Conservation (phyloP, 2,329 filamentous ascomycete species). For the Neocucurbitaria cava region DNA sequence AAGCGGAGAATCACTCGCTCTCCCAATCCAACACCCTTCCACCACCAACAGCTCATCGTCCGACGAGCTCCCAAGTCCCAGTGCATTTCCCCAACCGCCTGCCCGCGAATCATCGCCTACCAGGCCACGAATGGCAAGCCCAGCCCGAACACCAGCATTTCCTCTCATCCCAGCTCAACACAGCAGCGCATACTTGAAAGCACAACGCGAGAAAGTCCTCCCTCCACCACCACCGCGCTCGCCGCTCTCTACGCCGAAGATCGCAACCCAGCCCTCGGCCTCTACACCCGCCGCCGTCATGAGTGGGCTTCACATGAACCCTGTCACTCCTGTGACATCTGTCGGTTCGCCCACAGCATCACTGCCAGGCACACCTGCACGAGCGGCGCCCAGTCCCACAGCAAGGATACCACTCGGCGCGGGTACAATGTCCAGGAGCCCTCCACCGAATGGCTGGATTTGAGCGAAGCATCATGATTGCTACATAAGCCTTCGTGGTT, state of each 20-base stretch:
- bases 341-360: slow-evolving; percentile 24
- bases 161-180: slow-evolving; percentile 34
- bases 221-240: slow-evolving; percentile 35
- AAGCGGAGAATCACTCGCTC: slow-evolving; percentile 34
- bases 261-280: slow-evolving; percentile 11
- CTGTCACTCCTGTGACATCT: slow-evolving; percentile 34
- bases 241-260: slow-evolving; percentile 10
- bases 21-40: slow-evolving; percentile 41
- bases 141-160: slow-evolving; percentile 33
- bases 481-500: background rate
- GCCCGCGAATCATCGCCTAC: slow-evolving; percentile 25
- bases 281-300: slow-evolving; percentile 20
- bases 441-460: slow-evolving; percentile 45
- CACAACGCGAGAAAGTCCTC: slow-evolving; percentile 44
- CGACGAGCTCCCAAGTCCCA: slow-evolving; percentile 23
- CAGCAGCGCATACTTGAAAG: slow-evolving; percentile 40
- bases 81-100: slow-evolving; percentile 28
- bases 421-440: slow-evolving; percentile 46
- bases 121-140: slow-evolving; percentile 21
- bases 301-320: slow-evolving; percentile 46
- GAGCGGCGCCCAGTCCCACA: slow-evolving; percentile 34
- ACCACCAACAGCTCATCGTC: slow-evolving; percentile 11
- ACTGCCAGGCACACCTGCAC: slow-evolving; percentile 16
- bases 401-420: slow-evolving; percentile 43
- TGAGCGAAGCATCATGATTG: slow-evolving; percentile 18